These are phyloP conservation scores for Mycena latifolia DNA, from an alignment of 768 basidiomycete species.

Conservation along the genomic window DNA sequence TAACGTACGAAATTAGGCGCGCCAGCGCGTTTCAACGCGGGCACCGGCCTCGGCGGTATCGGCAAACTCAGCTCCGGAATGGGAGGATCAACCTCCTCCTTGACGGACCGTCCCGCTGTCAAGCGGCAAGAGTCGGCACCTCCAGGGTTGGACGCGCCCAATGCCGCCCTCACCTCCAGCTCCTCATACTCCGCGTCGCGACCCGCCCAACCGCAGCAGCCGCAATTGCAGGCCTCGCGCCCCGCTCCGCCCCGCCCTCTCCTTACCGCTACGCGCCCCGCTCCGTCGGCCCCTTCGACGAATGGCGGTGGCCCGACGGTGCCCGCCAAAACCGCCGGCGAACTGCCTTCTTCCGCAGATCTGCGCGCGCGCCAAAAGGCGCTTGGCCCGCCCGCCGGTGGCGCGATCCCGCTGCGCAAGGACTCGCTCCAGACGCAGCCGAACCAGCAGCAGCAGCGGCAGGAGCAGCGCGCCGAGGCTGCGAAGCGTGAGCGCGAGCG, in stretches of 20 bases:
- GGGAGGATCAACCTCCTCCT: slow-evolving; percentile 43
- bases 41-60: slow-evolving; percentile 90
- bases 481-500: slow-evolving; percentile 48
- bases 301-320: slow-evolving; percentile 37
- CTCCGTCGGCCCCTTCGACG: slow-evolving; percentile 61
- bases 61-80: slow-evolving; percentile 50
- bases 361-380: slow-evolving; percentile 74
- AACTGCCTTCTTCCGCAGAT: slow-evolving; percentile 74
- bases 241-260: slow-evolving; percentile 80
- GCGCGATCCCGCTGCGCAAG: slow-evolving; percentile 58
- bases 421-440: slow-evolving; percentile 56
- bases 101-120: slow-evolving; percentile 48
- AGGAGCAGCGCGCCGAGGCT: slow-evolving; percentile 42
- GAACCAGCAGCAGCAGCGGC: slow-evolving; percentile 50
- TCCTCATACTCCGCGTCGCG: slow-evolving; percentile 49
- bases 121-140: slow-evolving; percentile 64
- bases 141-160: slow-evolving; percentile 13
- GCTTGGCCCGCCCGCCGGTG: slow-evolving; percentile 58
- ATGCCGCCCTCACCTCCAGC: slow-evolving; percentile 41
- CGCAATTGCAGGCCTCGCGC: slow-evolving; percentile 63
- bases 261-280: slow-evolving; percentile 65
- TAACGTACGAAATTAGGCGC: slow-evolving; percentile 52
- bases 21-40: slow-evolving; percentile 89
- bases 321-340: slow-evolving; percentile 58
- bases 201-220: slow-evolving; percentile 71